phyloP scores from a whole-genome alignment of 176 grass and related monocot species.

The Phoenix dactylifera region DNA sequence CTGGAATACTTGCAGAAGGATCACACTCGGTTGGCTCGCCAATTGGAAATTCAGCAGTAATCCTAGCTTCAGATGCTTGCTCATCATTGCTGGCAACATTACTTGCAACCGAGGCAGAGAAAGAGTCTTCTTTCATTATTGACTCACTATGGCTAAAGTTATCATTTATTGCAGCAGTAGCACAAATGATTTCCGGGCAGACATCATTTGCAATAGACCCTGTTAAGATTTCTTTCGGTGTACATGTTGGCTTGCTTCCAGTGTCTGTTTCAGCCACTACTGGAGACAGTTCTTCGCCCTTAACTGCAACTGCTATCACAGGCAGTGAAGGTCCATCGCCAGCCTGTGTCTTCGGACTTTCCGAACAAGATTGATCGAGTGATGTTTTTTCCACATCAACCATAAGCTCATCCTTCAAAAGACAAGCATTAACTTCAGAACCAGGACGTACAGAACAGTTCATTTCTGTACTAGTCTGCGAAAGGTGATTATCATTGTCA shows the following conservation, averaged over 20 bases:
- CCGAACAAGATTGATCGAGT: neutral
- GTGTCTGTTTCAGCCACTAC: neutral
- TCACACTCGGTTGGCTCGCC: no score
- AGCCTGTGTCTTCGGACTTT: neutral
- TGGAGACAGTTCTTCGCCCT: neutral
- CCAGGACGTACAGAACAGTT: neutral
- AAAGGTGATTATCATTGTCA: neutral
- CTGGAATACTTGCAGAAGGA: no score
- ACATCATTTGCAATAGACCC: no score
- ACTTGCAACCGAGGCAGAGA: no score
- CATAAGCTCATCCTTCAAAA: neutral
- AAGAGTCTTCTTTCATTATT: no score
- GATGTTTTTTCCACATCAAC: neutral
- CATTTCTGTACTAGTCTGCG: neutral
- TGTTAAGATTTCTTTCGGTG: neutral
- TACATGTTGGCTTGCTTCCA: neutral
- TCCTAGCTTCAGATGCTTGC: no score
- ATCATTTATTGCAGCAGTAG: no score
- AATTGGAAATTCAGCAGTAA: no score
- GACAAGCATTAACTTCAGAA: neutral
- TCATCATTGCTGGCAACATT: no score
- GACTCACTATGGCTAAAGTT: no score
- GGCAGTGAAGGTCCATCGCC: slow-evolving; percentile 1
- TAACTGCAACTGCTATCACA: neutral
- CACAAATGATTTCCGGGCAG: no score